These are phyloP conservation scores for Flaveria ramosissima DNA, from an alignment of 129 eudicot genomes.

Conservation along the genomic window DNA sequence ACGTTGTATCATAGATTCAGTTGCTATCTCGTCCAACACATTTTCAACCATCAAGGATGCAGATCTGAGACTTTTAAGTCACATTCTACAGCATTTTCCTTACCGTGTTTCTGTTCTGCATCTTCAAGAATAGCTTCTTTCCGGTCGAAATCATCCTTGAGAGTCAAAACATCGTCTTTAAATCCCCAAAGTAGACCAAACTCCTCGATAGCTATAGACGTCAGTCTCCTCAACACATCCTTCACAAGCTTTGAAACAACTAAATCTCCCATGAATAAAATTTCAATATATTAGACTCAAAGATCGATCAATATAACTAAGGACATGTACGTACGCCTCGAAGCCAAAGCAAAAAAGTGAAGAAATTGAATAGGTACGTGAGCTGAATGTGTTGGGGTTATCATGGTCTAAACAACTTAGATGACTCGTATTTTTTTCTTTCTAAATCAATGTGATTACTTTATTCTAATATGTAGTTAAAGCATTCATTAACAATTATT, in stretches of 20 bases:
- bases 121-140: conserved; percentile 4
- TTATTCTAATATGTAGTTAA: too few species aligned
- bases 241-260: conserved; percentile 13
- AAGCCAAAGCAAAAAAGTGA: too few species aligned
- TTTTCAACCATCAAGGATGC: conserved; percentile 18
- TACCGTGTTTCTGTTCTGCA: conserved; percentile 15
- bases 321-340: too few species aligned
- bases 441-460: too few species aligned
- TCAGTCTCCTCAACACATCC: conserved; percentile 10
- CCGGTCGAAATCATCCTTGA: neutral
- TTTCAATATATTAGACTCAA: too few species aligned
- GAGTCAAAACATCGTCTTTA: conserved; percentile 11
- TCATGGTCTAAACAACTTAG: too few species aligned
- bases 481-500: too few species aligned
- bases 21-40: neutral
- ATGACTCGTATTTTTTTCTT: too few species aligned
- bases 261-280: conserved; percentile 7
- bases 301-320: too few species aligned
- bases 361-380: too few species aligned
- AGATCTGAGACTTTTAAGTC: conserved; percentile 16
- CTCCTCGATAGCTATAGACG: neutral
- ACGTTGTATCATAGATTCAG: neutral
- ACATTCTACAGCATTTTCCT: neutral
- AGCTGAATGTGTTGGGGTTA: too few species aligned
- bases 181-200: conserved; percentile 11